A percentile compares a stretch with the other conserved stretches of the same genome.
Evolutionary conservation across 345 rosid genomes (phyloP).

Genomic region (Salix udensis): DNA sequence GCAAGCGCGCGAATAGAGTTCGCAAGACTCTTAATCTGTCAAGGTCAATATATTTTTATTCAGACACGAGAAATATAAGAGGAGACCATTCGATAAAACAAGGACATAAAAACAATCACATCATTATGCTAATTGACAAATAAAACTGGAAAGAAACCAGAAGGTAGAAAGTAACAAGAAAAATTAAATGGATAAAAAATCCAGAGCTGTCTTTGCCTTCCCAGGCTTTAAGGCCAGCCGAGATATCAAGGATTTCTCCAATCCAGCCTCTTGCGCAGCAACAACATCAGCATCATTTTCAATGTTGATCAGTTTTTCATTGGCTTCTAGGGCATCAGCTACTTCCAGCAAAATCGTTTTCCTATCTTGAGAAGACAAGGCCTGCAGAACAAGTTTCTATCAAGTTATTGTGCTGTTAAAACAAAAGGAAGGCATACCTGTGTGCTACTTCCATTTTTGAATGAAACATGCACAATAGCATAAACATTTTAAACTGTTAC

Average conservation of each 20-base stretch:
- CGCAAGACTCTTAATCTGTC: constrained; percentile 75
- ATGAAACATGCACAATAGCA: constrained; percentile 1
- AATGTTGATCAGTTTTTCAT: constrained; percentile 49
- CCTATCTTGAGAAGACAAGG: constrained; percentile 69
- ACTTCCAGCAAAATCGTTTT: constrained; percentile 64
- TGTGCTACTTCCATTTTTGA: neutral
- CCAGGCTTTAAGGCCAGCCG: constrained; percentile 81
- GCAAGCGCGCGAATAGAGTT: constrained; percentile 78
- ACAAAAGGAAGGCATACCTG: no score
- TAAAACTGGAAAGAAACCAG: neutral
- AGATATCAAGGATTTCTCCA: constrained; percentile 72
- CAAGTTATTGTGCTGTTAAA: constrained; percentile 5
- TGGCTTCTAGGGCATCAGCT: constrained; percentile 84
- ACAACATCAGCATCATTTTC: constrained; percentile 86
- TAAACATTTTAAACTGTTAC: constrained; percentile 1
- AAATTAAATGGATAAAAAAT: neutral
- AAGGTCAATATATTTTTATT: constrained; percentile 10
- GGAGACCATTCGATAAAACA: neutral
- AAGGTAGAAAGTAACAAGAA: constrained; percentile 1
- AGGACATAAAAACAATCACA: neutral
- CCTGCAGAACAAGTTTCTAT: constrained; percentile 38
- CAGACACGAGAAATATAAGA: constrained; percentile 5
- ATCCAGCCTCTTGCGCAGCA: constrained; percentile 70
- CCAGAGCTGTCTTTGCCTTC: constrained; percentile 49
- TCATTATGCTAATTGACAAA: neutral